Evolutionary conservation across 179 eudicot species (phyloP).

Genomic region (Vitellaria paradoxa): DNA sequence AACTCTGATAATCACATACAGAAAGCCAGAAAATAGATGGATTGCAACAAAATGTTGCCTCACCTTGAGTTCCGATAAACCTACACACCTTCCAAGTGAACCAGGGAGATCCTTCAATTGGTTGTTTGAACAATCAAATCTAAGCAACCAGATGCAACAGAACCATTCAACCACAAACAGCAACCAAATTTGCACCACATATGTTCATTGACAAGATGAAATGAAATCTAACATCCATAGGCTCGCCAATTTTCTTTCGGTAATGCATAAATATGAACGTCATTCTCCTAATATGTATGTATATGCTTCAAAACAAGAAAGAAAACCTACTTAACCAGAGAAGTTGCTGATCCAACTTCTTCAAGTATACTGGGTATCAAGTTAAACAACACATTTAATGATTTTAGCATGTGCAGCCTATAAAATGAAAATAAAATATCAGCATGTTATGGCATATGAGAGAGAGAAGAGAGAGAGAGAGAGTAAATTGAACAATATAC

Average conservation of each 20-base stretch:
- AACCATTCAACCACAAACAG: slow-evolving; percentile 9
- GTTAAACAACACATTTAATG: slow-evolving; percentile 80
- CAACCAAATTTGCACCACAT: background rate
- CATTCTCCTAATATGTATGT: background rate
- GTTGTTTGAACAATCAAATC: slow-evolving; percentile 96
- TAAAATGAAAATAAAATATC: slow-evolving; percentile 18
- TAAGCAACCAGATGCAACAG: slow-evolving; percentile 23
- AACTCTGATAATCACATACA: background rate
- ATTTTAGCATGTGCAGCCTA: slow-evolving; percentile 76
- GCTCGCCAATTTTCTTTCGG: background rate
- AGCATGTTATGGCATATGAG: background rate
- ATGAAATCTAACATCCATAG: background rate
- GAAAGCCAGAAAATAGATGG: background rate
- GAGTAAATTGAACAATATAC: slow-evolving; percentile 38
- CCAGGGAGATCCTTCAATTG: slow-evolving; percentile 62
- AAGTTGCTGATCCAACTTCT: slow-evolving; percentile 80
- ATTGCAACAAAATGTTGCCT: background rate
- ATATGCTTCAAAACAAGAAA: background rate
- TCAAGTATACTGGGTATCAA: slow-evolving; percentile 54
- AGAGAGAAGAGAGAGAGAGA: background rate
- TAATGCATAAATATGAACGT: background rate
- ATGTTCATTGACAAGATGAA: background rate
- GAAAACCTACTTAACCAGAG: slow-evolving; percentile 81
- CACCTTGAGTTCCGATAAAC: slow-evolving; percentile 84
- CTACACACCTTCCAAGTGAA: slow-evolving; percentile 74